phyloP scores from a whole-genome alignment of 495 filamentous ascomycete species.

The Chaetomium cochliodes region DNA sequence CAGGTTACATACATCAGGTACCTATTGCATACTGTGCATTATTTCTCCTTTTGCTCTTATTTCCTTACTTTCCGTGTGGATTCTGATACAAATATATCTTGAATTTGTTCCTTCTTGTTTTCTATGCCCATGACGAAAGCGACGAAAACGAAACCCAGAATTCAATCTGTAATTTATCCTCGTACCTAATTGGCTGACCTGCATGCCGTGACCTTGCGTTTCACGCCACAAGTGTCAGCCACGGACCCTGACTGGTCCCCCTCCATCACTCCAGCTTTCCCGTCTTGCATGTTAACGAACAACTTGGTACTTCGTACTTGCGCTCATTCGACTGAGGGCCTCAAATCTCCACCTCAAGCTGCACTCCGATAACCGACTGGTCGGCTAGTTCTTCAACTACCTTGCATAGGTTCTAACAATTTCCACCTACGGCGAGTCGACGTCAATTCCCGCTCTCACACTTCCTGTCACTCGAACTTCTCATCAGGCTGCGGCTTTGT shows the following conservation, averaged over 20 bases:
- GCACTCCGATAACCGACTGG: not conserved
- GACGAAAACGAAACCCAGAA: no score
- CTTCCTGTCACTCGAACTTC: not conserved
- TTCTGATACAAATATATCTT: no score
- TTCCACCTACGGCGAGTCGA: not conserved
- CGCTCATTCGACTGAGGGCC: constrained; percentile 1
- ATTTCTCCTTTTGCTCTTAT: not conserved
- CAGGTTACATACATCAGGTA: not conserved
- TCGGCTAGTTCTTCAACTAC: not conserved
- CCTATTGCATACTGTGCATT: no score
- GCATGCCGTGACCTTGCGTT: no score
- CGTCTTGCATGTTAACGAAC: not conserved
- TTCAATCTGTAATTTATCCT: no score
- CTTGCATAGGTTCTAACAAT: not conserved
- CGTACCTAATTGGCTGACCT: no score
- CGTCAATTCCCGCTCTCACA: not conserved
- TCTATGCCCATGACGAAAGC: no score
- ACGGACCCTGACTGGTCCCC: not conserved
- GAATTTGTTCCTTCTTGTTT: no score
- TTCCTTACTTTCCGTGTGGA: no score
- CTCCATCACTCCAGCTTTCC: not conserved
- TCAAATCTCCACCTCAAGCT: not conserved
- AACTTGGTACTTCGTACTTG: no score
- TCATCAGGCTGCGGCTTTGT: constrained; percentile 23
- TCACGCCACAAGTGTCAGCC: not conserved